Base-by-base conservation (phyloP, 2,329 filamentous ascomycete species). In the Penicillium sp. region DNA sequence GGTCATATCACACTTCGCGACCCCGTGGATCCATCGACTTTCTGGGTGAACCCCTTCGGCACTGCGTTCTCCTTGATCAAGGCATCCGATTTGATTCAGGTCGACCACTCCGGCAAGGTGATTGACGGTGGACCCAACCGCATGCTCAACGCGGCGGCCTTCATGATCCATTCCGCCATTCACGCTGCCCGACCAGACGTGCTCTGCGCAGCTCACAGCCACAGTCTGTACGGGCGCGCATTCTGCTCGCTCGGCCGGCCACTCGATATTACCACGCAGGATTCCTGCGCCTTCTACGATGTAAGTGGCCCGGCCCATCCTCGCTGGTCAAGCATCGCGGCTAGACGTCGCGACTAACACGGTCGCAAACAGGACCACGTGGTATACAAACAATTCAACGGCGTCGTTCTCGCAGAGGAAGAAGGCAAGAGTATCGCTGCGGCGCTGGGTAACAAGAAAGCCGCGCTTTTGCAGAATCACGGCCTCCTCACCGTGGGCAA, bases 11-110 rank as follows among this genome's bases (percentile, higher is more conserved):
- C 85, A 1, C 68, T 87, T 27, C 79, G 85, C 27, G 83, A 88
- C 61, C 86, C 86, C 0, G 81, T 88, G 6, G 81, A 86, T 40
- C 82, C 83, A 0, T 72, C 77, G 5, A 84, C 81, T 0, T 88
- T 88, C 75, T 88, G 86, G 87, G 85, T 89, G 4, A 89, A 89
- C 64, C 87, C 87, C 0, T 87, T 89, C 56, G 86, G 86, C 11
- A 80, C 85, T 1, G 81, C 84, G 2, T 89, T 88, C 74, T 83
- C 82, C 6, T 76, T 85, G 55, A 83, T 90, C 44, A 87, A 85
- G 57, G 80, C 82, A 0, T 87, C 85, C 0, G 87, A 90, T 63
- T 79, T 91, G n/a, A 89, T 90, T 55, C 84, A 83, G 16, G 87
- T 90, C 1, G 80, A 88, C 65, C 79, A 85, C 52, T 71, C 81